These are phyloP conservation scores for Rhizopogon sp. DNA, from an alignment of 768 basidiomycete species.

Conservation along the genomic window DNA sequence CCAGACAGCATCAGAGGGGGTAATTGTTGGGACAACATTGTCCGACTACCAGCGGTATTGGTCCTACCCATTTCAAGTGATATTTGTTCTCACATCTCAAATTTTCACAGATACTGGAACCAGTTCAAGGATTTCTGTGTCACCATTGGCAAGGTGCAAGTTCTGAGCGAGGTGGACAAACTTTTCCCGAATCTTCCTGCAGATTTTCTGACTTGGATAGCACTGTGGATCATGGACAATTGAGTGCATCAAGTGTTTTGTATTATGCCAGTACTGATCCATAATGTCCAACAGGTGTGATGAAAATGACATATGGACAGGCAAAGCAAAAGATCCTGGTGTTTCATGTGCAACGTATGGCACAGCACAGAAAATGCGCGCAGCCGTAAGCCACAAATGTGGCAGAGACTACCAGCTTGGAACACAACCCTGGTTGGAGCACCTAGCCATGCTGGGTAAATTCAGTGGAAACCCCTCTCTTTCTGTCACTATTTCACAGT, in stretches of 20 bases:
- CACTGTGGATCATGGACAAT: slow-evolving; percentile 25
- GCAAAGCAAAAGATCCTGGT: slow-evolving; percentile 7
- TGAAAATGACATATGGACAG: slow-evolving; percentile 15
- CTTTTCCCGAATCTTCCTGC: slow-evolving; percentile 4
- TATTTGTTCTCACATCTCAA: no score
- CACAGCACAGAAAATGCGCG: slow-evolving; percentile 34
- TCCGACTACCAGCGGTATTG: no score
- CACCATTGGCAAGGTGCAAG: no score
- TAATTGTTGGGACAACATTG: no score
- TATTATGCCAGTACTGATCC: no score
- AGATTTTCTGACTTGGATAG: slow-evolving; percentile 19
- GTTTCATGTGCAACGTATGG: slow-evolving; percentile 14
- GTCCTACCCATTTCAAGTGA: no score
- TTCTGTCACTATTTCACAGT: slow-evolving; percentile 20
- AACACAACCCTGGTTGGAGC: slow-evolving; percentile 22
- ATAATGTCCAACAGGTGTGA: slow-evolving; percentile 17
- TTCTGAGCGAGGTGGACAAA: no score
- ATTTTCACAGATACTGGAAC: no score
- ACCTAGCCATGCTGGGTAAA: no score
- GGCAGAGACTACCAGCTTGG: slow-evolving; percentile 20
- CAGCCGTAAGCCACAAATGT: slow-evolving; percentile 26
- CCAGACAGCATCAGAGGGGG: no score
- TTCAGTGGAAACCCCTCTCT: slow-evolving; percentile 26
- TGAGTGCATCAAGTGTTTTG: slow-evolving; percentile 2
- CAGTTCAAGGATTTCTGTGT: no score